phyloP scores from a whole-genome alignment of 352 stramenopile species.

The Globisporangium acanthophoron region DNA sequence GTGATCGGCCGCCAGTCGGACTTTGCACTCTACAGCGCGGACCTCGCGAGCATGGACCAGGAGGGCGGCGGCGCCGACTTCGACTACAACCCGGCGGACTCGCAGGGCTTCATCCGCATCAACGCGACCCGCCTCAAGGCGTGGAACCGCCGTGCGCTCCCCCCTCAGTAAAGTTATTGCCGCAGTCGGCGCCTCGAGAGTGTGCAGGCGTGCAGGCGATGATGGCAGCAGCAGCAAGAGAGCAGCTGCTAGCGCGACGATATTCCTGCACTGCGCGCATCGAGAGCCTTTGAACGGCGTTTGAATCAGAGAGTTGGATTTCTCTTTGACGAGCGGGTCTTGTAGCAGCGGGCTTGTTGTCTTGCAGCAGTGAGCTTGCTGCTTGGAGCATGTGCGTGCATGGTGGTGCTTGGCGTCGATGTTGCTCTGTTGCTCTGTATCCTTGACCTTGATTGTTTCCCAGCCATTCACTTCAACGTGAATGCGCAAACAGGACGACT shows the following conservation, averaged over 20 bases:
- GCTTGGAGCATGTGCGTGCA: too few relatives aligned
- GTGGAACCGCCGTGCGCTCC: constrained; percentile 55
- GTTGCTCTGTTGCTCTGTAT: too few relatives aligned
- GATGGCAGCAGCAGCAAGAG: neutral
- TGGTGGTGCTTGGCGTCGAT: too few relatives aligned
- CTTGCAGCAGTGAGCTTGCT: too few relatives aligned
- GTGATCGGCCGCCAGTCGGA: constrained; percentile 89
- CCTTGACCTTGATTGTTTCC: too few relatives aligned
- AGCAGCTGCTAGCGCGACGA: neutral
- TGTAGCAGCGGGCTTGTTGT: too few relatives aligned
- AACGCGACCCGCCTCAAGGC: constrained; percentile 97
- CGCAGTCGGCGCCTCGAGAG: neutral
- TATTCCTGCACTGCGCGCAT: too few relatives aligned
- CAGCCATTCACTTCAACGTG: too few relatives aligned
- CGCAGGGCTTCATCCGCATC: constrained; percentile 98
- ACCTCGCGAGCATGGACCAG: constrained; percentile 98
- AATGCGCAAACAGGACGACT: too few relatives aligned
- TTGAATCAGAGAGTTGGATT: too few relatives aligned
- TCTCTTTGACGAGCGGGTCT: too few relatives aligned
- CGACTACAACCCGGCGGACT: constrained; percentile 97
- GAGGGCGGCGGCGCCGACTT: constrained; percentile 93
- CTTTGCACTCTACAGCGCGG: constrained; percentile 95
- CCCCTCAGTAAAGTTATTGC: constrained; percentile 35
- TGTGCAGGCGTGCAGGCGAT: neutral
- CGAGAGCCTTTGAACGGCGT: too few relatives aligned